A percentile compares a stretch with the other conserved stretches of the same genome.
phyloP scores from a whole-genome alignment of 169 alveolate genomes.

The Plasmodium yoelii region DNA sequence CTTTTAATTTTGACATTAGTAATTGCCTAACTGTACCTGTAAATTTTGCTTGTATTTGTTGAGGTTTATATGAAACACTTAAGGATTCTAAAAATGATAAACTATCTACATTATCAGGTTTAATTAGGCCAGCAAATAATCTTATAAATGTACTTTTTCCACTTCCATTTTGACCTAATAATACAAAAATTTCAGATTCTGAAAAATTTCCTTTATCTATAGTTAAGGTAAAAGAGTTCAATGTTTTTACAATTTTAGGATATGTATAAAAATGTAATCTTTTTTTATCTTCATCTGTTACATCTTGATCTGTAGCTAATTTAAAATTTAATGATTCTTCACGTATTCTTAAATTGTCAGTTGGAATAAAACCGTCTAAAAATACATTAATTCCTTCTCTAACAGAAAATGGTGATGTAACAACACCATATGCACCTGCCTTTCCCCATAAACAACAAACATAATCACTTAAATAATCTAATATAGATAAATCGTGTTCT shows the following conservation, averaged over 20 bases:
- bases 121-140: slow-evolving; percentile 95
- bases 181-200: slow-evolving; percentile 97
- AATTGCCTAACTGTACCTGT: slow-evolving; percentile 97
- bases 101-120: slow-evolving; percentile 93
- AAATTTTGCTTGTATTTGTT: slow-evolving; percentile 97
- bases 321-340: slow-evolving; percentile 96
- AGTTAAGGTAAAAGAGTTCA: slow-evolving; percentile 90
- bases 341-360: slow-evolving; percentile 99
- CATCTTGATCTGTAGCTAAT: slow-evolving; percentile 85
- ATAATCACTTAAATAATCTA: slow-evolving; percentile 98
- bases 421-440: slow-evolving; percentile 99
- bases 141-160: slow-evolving; percentile 99
- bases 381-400: slow-evolving; percentile 99
- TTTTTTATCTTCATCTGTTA: slow-evolving; percentile 81
- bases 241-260: slow-evolving; percentile 89
- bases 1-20: slow-evolving; percentile 93
- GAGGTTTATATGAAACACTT: slow-evolving; percentile 98
- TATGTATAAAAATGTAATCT: slow-evolving; percentile 86
- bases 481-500: slow-evolving; percentile 99
- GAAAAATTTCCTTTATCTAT: slow-evolving; percentile 95
- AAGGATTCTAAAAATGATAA: slow-evolving; percentile 92
- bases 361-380: slow-evolving; percentile 98
- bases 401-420: slow-evolving; percentile 99
- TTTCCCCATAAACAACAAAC: slow-evolving; percentile 99
- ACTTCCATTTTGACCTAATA: slow-evolving; percentile 99